phyloP scores from a whole-genome alignment of 1,284 basidiomycete species.

The Ustilago loliicola region DNA sequence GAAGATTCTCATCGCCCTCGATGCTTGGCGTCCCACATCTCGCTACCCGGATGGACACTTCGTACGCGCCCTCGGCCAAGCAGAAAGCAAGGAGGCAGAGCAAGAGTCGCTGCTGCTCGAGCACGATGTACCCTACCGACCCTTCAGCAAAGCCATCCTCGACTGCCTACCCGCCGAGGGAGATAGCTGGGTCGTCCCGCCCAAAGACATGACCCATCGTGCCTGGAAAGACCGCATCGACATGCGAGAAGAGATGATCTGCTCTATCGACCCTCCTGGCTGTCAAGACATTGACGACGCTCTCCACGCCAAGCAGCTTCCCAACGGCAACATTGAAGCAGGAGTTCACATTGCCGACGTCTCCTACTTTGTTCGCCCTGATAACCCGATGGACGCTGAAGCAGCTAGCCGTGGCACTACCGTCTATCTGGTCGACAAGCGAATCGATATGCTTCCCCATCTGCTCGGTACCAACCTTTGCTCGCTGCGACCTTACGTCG shows the following conservation, averaged over 20 bases:
- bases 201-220: constrained; percentile 75
- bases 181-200: constrained; percentile 91
- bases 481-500: constrained; percentile 91
- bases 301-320: constrained; percentile 87
- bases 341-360: constrained; percentile 99
- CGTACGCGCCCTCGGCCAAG: constrained; percentile 89
- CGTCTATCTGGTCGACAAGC: constrained; percentile 97
- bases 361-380: constrained; percentile 92
- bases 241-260: constrained; percentile 86
- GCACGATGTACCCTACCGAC: constrained; percentile 95
- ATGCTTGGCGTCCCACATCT: constrained; percentile 87
- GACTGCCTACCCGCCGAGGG: constrained; percentile 92
- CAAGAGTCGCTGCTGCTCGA: constrained; percentile 94
- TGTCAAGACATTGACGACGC: constrained; percentile 99
- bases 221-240: constrained; percentile 91
- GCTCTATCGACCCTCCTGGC: constrained; percentile 96
- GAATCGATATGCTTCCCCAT: constrained; percentile 97
- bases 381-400: constrained; percentile 96
- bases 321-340: constrained; percentile 96
- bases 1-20: constrained; percentile 96
- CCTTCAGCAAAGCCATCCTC: constrained; percentile 93
- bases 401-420: constrained; percentile 96
- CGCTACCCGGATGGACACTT: constrained; percentile 98
- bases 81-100: constrained; percentile 95
- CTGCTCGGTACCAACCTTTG: constrained; percentile 96